A percentile compares a stretch with the other conserved stretches of the same genome.
Evolutionary conservation across 768 basidiomycete genomes (phyloP).

Genomic region (Naganishia randhawae): DNA sequence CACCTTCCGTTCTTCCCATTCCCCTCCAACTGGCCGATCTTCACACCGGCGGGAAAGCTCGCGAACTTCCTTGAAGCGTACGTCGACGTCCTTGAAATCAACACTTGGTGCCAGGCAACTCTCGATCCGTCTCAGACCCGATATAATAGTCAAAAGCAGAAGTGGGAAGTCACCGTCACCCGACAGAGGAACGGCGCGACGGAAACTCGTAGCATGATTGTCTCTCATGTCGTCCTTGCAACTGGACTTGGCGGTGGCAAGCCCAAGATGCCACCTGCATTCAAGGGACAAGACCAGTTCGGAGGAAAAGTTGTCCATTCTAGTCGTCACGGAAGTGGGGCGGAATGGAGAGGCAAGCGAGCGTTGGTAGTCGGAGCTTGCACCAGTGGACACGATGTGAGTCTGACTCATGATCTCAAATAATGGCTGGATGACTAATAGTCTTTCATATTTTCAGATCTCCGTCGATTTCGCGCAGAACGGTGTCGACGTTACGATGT

Average conservation of each 20-base stretch:
- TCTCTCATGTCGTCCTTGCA: conserved; percentile 58
- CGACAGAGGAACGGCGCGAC: conserved; percentile 27
- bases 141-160: conserved; percentile 45
- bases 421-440: not conserved
- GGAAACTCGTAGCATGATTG: conserved; percentile 50
- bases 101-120: conserved; percentile 58
- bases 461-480: conserved; percentile 42
- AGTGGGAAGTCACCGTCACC: conserved; percentile 45
- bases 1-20: conserved; percentile 57
- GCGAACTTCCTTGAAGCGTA: conserved; percentile 69
- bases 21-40: conserved; percentile 55
- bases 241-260: conserved; percentile 58
- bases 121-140: conserved; percentile 36
- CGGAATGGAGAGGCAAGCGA: conserved; percentile 42
- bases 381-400: conserved; percentile 41
- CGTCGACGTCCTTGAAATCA: conserved; percentile 61
- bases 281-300: conserved; percentile 38
- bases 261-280: conserved; percentile 53
- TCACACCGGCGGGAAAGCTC: conserved; percentile 56
- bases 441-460: conserved; percentile 26
- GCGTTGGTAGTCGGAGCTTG: conserved; percentile 43
- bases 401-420: not conserved
- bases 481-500: conserved; percentile 41
- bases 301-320: conserved; percentile 39
- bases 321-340: conserved; percentile 34